These are phyloP conservation scores for Cavenderia fasciculata DNA, from an alignment of 78 protist species.

Conservation along the genomic window DNA sequence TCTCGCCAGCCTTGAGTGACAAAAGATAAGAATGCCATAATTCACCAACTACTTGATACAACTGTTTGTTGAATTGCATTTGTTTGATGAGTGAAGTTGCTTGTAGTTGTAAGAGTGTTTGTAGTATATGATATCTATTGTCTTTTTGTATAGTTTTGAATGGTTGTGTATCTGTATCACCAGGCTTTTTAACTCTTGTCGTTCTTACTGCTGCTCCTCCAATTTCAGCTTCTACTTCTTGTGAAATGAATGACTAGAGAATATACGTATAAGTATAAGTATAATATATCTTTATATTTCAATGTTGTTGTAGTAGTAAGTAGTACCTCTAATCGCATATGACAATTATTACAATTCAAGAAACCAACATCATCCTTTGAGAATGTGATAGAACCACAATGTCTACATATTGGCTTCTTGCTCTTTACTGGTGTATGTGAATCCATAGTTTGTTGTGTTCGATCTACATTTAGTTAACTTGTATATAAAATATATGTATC, in stretches of 20 bases:
- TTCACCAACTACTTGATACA: conserved; percentile 60
- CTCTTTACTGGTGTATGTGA: too few relatives aligned
- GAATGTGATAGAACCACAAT: conserved; percentile 13
- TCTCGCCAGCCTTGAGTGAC: not conserved
- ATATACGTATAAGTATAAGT: not conserved
- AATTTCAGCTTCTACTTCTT: not conserved
- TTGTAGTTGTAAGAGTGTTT: conserved; percentile 9
- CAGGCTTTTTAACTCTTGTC: not conserved
- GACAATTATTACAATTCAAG: conserved; percentile 1
- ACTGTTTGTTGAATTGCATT: not conserved
- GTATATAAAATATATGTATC: too few relatives aligned
- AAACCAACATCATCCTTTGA: not conserved
- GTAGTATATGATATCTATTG: conserved; percentile 49
- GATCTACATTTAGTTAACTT: too few relatives aligned
- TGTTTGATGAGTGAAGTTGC: conserved; percentile 10
- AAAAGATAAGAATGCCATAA: conserved; percentile 21
- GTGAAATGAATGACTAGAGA: not conserved
- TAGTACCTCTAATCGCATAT: conserved; percentile 12
- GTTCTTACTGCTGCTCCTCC: not conserved
- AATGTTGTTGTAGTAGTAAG: not conserved
- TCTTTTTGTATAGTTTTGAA: not conserved
- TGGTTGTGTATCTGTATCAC: not conserved
- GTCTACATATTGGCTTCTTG: too few relatives aligned
- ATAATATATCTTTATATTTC: not conserved
- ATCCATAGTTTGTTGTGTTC: too few relatives aligned